These are phyloP conservation scores for Coleophoma eucalyptorum DNA, from an alignment of 2,329 filamentous ascomycete species.

Conservation along the genomic window DNA sequence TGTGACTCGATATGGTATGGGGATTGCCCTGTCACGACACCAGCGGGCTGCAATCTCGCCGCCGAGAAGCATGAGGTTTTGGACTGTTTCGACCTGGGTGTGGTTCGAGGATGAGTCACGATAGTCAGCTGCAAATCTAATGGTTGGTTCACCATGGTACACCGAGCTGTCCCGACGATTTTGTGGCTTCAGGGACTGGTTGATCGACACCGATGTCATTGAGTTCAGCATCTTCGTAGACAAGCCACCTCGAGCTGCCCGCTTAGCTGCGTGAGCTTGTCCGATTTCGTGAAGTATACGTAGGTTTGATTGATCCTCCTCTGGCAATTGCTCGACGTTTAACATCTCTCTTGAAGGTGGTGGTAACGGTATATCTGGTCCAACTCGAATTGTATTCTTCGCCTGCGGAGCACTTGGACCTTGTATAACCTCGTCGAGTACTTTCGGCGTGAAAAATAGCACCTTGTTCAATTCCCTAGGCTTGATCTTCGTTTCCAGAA, in stretches of 20 bases:
- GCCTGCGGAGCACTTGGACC: not conserved
- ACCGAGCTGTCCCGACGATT: not conserved
- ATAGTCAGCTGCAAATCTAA: conserved; percentile 9
- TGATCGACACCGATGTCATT: conserved; percentile 13
- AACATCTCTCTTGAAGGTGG: conserved; percentile 38
- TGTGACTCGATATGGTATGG: conserved; percentile 50
- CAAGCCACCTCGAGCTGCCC: conserved; percentile 10
- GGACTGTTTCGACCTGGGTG: conserved; percentile 35
- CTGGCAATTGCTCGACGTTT: conserved; percentile 35
- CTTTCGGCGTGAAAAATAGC: conserved; percentile 51
- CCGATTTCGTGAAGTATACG: conserved; percentile 43
- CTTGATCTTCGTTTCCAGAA: conserved; percentile 51
- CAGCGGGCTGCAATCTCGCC: conserved; percentile 59
- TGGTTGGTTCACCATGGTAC: conserved; percentile 20
- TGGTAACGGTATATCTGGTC: conserved; percentile 4
- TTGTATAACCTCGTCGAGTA: conserved; percentile 35
- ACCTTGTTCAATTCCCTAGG: conserved; percentile 51
- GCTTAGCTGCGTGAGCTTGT: conserved; percentile 25
- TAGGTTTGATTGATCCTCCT: conserved; percentile 41
- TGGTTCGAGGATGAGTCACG: not conserved
- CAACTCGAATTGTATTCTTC: conserved; percentile 8
- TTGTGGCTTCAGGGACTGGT: conserved; percentile 1
- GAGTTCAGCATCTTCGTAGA: not conserved
- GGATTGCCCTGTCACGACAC: conserved; percentile 53
- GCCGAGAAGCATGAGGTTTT: conserved; percentile 55